Conservation (phyloP, 1,284 basidiomycete species). For the Puccinia horiana region DNA sequence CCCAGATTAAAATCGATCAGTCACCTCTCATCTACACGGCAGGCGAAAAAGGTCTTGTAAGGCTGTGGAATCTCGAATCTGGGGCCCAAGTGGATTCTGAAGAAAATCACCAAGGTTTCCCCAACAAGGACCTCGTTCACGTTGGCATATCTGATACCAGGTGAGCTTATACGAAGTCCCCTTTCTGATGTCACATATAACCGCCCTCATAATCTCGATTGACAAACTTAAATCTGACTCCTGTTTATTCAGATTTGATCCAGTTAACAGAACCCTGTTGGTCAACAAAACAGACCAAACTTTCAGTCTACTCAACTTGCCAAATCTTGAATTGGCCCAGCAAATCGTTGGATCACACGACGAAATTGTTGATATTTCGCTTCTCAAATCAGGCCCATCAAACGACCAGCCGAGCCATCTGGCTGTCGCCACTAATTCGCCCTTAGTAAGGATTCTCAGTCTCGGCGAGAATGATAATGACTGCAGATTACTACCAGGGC, state of each 20-base stretch:
- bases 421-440: constrained; percentile 93
- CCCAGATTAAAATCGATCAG: constrained; percentile 56
- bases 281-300: constrained; percentile 97
- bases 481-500: constrained; percentile 78
- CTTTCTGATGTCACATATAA: too few species aligned
- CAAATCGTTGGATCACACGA: constrained; percentile 97
- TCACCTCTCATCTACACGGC: constrained; percentile 75
- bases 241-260: constrained; percentile 19
- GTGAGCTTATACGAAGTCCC: too few species aligned
- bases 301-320: constrained; percentile 80
- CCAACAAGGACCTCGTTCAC: constrained; percentile 6
- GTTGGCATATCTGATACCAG: constrained; percentile 42
- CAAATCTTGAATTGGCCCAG: constrained; percentile 67
- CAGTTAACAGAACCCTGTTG: constrained; percentile 62
- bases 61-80: constrained; percentile 76
- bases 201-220: not conserved
- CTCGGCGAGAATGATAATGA: constrained; percentile 65
- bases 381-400: constrained; percentile 63
- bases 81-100: constrained; percentile 62
- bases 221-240: not conserved
- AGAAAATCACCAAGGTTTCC: constrained; percentile 28
- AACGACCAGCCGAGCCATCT: constrained; percentile 67
- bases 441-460: constrained; percentile 82
- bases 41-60: constrained; percentile 79
- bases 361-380: constrained; percentile 86